Evolutionary conservation across 2,329 filamentous ascomycete species (phyloP).

Genomic region (Acarospora socialis): DNA sequence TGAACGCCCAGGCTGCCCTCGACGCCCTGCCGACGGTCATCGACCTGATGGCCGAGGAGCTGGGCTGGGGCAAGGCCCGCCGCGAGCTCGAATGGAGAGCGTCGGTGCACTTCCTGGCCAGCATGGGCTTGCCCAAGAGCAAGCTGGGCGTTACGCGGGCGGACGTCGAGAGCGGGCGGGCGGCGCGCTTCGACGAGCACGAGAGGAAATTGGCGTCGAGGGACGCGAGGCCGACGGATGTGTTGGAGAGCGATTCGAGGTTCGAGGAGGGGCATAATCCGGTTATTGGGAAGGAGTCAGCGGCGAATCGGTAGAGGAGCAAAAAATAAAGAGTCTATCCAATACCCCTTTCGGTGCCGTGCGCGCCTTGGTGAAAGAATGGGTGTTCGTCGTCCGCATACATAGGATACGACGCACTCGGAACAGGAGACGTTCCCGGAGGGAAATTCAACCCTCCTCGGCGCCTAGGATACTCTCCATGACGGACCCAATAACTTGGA

Average conservation of each 20-base stretch:
- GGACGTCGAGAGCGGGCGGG: constrained; percentile 44
- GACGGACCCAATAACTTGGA: too few relatives aligned
- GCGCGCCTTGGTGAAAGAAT: too few relatives aligned
- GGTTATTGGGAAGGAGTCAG: constrained; percentile 28
- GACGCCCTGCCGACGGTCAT: constrained; percentile 75
- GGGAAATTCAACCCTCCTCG: too few relatives aligned
- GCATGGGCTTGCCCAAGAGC: constrained; percentile 43
- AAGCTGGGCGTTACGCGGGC: constrained; percentile 41
- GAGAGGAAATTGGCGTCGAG: constrained; percentile 28
- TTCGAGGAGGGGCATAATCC: constrained; percentile 31
- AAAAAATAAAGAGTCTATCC: not conserved
- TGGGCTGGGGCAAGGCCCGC: constrained; percentile 59
- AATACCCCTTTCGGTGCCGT: too few relatives aligned
- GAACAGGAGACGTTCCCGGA: too few relatives aligned
- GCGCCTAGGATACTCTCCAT: too few relatives aligned
- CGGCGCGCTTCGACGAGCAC: constrained; percentile 29
- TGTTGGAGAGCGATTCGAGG: constrained; percentile 36
- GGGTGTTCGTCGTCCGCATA: too few relatives aligned
- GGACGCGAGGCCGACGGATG: constrained; percentile 37
- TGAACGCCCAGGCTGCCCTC: constrained; percentile 81
- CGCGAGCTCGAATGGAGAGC: constrained; percentile 74
- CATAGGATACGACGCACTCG: too few relatives aligned
- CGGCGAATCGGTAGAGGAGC: constrained; percentile 33
- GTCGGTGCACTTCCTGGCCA: constrained; percentile 41
- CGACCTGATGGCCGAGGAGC: constrained; percentile 75